A percentile compares a stretch with the other conserved stretches of the same genome.
These are phyloP conservation scores for Cyberlindnera petersonii DNA, from an alignment of 805 yeast species.

Conservation along the genomic window DNA sequence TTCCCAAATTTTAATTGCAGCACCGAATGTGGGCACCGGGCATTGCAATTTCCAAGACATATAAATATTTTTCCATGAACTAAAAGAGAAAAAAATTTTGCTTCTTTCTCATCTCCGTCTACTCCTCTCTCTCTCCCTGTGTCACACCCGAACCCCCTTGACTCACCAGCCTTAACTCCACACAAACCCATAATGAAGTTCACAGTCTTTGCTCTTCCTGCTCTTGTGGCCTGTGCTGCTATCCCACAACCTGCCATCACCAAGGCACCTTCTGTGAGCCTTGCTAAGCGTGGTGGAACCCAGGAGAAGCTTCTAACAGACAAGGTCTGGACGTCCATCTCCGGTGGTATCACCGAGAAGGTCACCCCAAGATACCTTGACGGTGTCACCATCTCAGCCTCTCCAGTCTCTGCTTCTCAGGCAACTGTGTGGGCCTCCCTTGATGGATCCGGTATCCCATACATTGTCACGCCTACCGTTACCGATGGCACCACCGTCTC, in stretches of 20 bases:
- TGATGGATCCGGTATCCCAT: slow-evolving; percentile 43
- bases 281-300: slow-evolving; percentile 21
- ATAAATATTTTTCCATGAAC: no score
- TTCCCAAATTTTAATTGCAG: no score
- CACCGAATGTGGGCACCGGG: no score
- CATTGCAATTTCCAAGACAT: no score
- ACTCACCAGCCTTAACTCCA: no score
- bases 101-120: background rate
- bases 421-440: slow-evolving; percentile 40
- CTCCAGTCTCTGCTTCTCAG: slow-evolving; percentile 33
- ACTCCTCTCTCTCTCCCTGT: background rate
- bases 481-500: slow-evolving; percentile 32
- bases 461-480: slow-evolving; percentile 38
- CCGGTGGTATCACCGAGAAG: slow-evolving; percentile 30
- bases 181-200: slow-evolving; percentile 11
- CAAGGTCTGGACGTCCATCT: slow-evolving; percentile 35
- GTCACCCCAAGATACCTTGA: slow-evolving; percentile 53
- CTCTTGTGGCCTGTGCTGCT: slow-evolving; percentile 24
- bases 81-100: no score
- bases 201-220: slow-evolving; percentile 11
- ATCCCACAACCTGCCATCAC: slow-evolving; percentile 22
- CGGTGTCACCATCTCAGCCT: slow-evolving; percentile 39
- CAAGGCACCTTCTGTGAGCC: slow-evolving; percentile 18
- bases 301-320: slow-evolving; percentile 24
- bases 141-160: background rate